Conservation (phyloP, 345 rosid genomes). For the Brassica incana region DNA sequence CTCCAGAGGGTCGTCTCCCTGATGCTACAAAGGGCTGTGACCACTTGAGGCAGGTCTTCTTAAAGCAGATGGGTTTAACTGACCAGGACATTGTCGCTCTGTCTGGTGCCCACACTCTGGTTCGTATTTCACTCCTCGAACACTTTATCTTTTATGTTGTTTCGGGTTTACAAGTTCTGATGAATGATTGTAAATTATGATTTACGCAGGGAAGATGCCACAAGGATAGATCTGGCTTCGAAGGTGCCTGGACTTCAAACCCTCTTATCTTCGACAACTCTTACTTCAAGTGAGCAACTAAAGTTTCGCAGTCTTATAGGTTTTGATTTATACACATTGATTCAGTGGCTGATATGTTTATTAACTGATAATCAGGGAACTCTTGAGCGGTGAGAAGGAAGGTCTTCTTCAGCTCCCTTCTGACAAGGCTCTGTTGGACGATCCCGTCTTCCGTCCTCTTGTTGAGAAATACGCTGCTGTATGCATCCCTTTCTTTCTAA, state of each 20-base stretch:
- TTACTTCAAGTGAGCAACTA: conserved; percentile 70
- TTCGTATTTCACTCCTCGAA: conserved; percentile 33
- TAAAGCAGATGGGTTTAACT: conserved; percentile 73
- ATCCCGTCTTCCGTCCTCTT: conserved; percentile 81
- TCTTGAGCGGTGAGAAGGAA: conserved; percentile 81
- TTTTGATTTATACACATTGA: too few relatives aligned
- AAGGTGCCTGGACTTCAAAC: conserved; percentile 89
- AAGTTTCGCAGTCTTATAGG: neutral
- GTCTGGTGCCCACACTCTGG: conserved; percentile 97
- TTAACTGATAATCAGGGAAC: conserved; percentile 52
- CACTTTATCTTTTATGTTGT: neutral
- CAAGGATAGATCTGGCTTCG: conserved; percentile 97
- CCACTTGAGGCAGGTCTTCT: conserved; percentile 79
- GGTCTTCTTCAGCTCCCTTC: conserved; percentile 75
- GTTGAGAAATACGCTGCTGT: conserved; percentile 95
- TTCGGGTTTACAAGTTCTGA: neutral
- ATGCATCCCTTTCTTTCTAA: neutral
- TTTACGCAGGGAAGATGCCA: conserved; percentile 79
- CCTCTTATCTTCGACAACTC: conserved; percentile 91
- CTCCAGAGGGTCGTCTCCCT: conserved; percentile 97
- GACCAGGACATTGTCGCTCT: conserved; percentile 91
- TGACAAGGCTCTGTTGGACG: conserved; percentile 80
- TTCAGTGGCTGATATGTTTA: conserved; percentile 1
- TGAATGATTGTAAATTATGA: conserved; percentile 1
- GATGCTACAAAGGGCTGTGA: conserved; percentile 86